Evolutionary conservation across 2,329 filamentous ascomycete species (phyloP), one percentile per base, ranked within the genome.

Genomic region (Hymenoscyphus occultus): DNA sequence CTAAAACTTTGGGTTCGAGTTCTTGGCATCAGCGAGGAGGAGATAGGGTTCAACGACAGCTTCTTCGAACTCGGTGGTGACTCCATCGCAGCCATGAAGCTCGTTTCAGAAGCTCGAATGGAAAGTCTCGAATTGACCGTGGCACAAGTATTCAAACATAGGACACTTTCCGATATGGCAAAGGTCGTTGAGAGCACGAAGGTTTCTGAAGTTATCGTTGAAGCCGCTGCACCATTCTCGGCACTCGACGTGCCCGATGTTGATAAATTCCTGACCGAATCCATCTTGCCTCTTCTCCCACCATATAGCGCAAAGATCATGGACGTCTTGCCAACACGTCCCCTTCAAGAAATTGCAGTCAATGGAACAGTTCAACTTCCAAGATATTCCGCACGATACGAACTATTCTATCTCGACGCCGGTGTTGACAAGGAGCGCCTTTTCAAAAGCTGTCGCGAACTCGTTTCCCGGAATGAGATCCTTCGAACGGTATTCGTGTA

Each of bases 121-220:
- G 51, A 68, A 61, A 66, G 69, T 5, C 66, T 79, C 60, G 72
- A 73, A 32, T 71, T 81, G 60, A 79, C 78, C 6, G 78, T 80
- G 19, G 77, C 77, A 5, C 78, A 80, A 68, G 76, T 80, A 48
- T 81, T 80, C 73, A 74, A 75, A 54, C 76, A 79, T 45, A 70
- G 66, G 62, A 67, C 67, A 4, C 67, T 71, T 39, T 57, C 62
- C 22, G 69, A 71, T 45, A 64, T 63, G 14, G 70, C 67, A 72
- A 74, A 74, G 32, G 73, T 71, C 0, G 59, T 79, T 39, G 76
- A 76, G 68, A 70, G 77, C 16, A 71, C 71, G 13, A 66, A 69
- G 1, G 68, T 66, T 1, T 64, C 71, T 9, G 63, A 71, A 6
- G 48, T 71, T 1, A 61, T 63, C 0, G 31, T 42, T 5, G 64